Evolutionary conservation across 2,329 filamentous ascomycete species (phyloP).

Genomic region (Pestalotiopsis sp.): DNA sequence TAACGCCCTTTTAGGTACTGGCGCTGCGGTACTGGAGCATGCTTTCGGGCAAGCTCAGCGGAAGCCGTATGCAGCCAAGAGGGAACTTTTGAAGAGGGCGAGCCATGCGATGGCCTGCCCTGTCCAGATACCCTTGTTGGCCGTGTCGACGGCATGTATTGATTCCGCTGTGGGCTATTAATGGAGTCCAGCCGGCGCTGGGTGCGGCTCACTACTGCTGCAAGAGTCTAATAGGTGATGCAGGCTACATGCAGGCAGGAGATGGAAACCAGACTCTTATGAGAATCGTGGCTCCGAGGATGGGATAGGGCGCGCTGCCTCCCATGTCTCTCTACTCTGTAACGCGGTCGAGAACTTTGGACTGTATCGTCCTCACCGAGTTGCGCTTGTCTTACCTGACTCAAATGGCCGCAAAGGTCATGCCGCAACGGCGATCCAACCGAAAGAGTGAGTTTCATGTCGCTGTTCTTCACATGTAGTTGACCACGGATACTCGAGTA

Average conservation of each 20-base stretch:
- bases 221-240: not conserved
- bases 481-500: not conserved
- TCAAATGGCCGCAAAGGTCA: not conserved
- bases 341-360: not conserved
- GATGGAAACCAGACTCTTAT: not conserved
- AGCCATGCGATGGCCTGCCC: not conserved
- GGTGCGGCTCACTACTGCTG: not conserved
- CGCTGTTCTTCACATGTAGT: not conserved
- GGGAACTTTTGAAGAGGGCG: not conserved
- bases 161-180: not conserved
- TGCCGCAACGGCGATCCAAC: not conserved
- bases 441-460: not conserved
- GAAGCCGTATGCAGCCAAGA: not conserved
- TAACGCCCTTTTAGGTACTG: not conserved
- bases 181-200: not conserved
- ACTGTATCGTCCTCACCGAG: not conserved
- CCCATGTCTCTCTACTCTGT: not conserved
- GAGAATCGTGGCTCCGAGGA: not conserved
- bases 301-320: not conserved
- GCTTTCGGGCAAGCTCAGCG: not conserved
- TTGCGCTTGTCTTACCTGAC: not conserved
- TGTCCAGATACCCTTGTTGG: not conserved
- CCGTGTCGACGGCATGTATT: not conserved
- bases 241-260: not conserved
- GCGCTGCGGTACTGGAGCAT: not conserved